A percentile compares a stretch with the other conserved stretches of the same genome.
phyloP scores from a whole-genome alignment of 2,329 filamentous ascomycete species.

The Penicillium concentricum region DNA sequence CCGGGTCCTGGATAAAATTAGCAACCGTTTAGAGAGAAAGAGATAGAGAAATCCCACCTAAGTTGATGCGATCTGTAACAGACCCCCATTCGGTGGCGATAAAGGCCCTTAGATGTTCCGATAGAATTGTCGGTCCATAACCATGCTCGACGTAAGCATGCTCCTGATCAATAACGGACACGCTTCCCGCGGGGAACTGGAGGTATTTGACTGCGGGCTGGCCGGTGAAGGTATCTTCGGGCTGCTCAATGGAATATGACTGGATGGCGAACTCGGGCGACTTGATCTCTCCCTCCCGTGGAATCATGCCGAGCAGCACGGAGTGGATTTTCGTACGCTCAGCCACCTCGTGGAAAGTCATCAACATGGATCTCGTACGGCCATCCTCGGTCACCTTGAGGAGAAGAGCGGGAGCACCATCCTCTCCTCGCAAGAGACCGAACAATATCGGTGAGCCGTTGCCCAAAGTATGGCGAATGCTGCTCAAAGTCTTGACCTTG shows the following conservation, averaged over 20 bases:
- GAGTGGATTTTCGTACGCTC: conserved; percentile 71
- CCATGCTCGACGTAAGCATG: conserved; percentile 56
- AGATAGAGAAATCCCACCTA: conserved; percentile 47
- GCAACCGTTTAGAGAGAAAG: neutral
- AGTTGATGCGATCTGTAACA: conserved; percentile 79
- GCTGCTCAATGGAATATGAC: conserved; percentile 61
- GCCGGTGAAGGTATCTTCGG: conserved; percentile 33
- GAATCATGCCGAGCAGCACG: conserved; percentile 68
- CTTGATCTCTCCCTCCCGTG: conserved; percentile 67
- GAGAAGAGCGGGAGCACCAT: conserved; percentile 66
- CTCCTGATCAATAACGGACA: conserved; percentile 68
- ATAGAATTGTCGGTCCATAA: conserved; percentile 67
- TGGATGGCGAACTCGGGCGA: conserved; percentile 67
- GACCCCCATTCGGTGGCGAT: conserved; percentile 74
- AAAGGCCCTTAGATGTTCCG: conserved; percentile 72
- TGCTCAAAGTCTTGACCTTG: conserved; percentile 73
- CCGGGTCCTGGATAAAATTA: conserved; percentile 54
- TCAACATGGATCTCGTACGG: conserved; percentile 67
- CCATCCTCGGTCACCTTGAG: conserved; percentile 68
- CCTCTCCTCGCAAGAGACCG: conserved; percentile 71
- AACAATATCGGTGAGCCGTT: conserved; percentile 71
- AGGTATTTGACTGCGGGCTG: conserved; percentile 33
- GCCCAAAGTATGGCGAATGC: conserved; percentile 68
- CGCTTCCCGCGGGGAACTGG: conserved; percentile 38
- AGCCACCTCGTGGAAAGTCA: conserved; percentile 73